Base-by-base conservation (phyloP, 164 flowering plant genomes). In the Tetrastigma voinierianum region DNA sequence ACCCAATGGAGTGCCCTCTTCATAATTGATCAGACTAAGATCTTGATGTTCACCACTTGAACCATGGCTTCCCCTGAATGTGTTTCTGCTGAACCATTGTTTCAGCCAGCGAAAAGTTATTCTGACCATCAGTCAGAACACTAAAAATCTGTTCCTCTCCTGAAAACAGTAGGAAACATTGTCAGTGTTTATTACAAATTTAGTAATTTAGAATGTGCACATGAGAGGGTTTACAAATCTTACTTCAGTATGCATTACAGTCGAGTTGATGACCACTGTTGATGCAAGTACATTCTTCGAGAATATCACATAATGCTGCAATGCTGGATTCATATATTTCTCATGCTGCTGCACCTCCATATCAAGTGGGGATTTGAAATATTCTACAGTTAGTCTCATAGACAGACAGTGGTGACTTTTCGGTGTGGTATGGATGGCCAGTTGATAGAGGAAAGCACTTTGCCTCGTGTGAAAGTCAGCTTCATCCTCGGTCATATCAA, bases 391-490 rank as follows among this genome's bases (percentile, higher is more conserved):
- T 67, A 96, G 77, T 74, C 89, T 82, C 96, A 93, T 89, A 17
- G 95, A 87, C 47, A 96, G 77, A 70, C 99, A 96, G 78, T 96
- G 99, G 17, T 78, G 88, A 76, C 97, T 88, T 76, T 96, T 96
- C 20, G 99, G 97, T 83, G 84, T 84, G 51, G 99, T 96, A 76
- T 89, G 96, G 51, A 89, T 91, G 18, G 88, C 88, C 66, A 96
- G 90, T 72, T 90, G 87, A 79, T 85, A 89, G 52, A 96, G 90
- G 79, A 86, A 96, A 66, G 96, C 94, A 81, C 98, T 93, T 74
- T 93, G 99, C 79, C 83, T 93, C 90, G 78, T 88, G 83, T 96
- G 98, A 67, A 93, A 96, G 65, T 80, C 81, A n/a, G 93, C 90
- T 77, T 96, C 99, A 69, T 96, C 99, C 81, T 90, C 93, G 7